Evolutionary conservation across 192 early-diverging fungal species (phyloP).

Genomic region (Coemansia sp.): DNA sequence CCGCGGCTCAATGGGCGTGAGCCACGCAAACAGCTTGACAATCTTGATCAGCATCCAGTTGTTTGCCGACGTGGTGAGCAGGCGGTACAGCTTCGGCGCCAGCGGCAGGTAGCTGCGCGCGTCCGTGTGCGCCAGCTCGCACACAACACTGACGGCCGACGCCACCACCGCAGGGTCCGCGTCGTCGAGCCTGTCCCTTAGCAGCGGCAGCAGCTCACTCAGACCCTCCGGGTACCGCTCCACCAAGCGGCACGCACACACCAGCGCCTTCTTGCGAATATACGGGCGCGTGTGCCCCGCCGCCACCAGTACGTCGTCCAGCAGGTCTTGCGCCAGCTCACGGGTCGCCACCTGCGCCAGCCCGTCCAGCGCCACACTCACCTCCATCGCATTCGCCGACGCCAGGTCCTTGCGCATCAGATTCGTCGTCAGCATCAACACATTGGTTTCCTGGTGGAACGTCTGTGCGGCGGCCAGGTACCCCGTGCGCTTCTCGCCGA

Average conservation of each 20-base stretch:
- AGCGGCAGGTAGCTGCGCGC: constrained; percentile 92
- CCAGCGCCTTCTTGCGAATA: constrained; percentile 87
- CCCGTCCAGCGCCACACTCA: constrained; percentile 87
- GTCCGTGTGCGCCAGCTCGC: constrained; percentile 91
- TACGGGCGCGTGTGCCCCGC: constrained; percentile 91
- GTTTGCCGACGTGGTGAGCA: constrained; percentile 86
- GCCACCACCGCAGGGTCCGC: constrained; percentile 91
- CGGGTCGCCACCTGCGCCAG: constrained; percentile 90
- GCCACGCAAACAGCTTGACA: constrained; percentile 92
- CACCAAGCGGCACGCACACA: constrained; percentile 86
- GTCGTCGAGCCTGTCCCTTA: constrained; percentile 89
- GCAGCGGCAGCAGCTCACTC: constrained; percentile 70
- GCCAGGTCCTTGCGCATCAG: constrained; percentile 96
- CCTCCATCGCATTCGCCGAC: constrained; percentile 78
- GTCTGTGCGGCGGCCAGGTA: constrained; percentile 89
- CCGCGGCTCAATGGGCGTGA: constrained; percentile 92
- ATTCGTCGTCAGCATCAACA: constrained; percentile 95
- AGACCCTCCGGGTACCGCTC: constrained; percentile 89
- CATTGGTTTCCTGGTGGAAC: constrained; percentile 91
- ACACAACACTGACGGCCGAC: constrained; percentile 92
- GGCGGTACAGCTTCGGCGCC: constrained; percentile 89
- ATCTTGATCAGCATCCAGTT: constrained; percentile 99
- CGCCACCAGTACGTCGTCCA: constrained; percentile 82
- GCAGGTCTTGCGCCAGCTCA: constrained; percentile 85
- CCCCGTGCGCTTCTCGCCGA: constrained; percentile 83